phyloP scores from a whole-genome alignment of 257 asterid species.

The Avicennia marina region DNA sequence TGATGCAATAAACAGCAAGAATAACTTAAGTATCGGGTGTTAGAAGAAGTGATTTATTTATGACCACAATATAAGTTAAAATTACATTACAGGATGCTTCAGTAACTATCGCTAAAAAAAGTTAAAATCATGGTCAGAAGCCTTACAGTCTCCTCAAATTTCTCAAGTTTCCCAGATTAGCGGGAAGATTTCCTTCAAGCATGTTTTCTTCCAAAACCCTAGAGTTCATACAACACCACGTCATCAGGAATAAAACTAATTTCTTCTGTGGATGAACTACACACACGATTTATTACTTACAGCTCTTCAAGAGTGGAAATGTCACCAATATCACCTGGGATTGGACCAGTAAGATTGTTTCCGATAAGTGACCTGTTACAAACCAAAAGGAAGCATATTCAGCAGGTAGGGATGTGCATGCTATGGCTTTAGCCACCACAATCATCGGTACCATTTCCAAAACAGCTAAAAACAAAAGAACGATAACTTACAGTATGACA shows the following conservation, averaged over 20 bases:
- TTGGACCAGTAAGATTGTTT: conserved; percentile 63
- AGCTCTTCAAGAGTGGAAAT: conserved; percentile 56
- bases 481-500: conserved; percentile 43
- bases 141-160: conserved; percentile 66
- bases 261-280: neutral
- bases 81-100: no score
- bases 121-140: no score
- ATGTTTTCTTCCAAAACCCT: conserved; percentile 78
- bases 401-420: no score
- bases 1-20: no score
- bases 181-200: conserved; percentile 75
- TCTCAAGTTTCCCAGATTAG: conserved; percentile 58
- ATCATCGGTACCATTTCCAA: no score
- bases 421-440: no score
- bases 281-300: conserved; percentile 40
- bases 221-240: conserved; percentile 16
- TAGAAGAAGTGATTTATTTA: no score
- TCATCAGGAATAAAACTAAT: conserved; percentile 18
- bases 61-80: neutral
- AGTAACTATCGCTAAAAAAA: no score
- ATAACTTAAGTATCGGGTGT: no score
- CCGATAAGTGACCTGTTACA: conserved; percentile 60
- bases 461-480: neutral
- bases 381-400: neutral
- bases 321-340: conserved; percentile 68